phyloP scores from a whole-genome alignment of 805 yeast species.

The Ogataea zsoltii region DNA sequence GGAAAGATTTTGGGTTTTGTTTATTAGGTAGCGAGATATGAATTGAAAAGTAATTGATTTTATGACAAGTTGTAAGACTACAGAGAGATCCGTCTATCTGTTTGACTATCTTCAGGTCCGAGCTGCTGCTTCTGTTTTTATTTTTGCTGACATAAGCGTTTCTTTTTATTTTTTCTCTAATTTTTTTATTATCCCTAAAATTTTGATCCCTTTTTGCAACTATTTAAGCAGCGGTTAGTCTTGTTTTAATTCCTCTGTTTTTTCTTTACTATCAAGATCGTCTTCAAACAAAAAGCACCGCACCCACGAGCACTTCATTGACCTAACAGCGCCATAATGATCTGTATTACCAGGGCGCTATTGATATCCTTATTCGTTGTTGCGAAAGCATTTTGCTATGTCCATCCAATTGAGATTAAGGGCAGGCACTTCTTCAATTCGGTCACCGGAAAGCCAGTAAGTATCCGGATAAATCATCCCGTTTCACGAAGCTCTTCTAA shows the following conservation, averaged over 20 bases:
- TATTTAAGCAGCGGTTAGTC: slow-evolving; percentile 12
- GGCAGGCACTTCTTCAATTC: slow-evolving; percentile 78
- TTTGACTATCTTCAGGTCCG: too few species aligned
- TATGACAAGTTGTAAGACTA: not conserved
- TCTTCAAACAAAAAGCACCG: not conserved
- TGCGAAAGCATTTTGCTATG: slow-evolving; percentile 14
- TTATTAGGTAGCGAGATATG: slow-evolving; percentile 53
- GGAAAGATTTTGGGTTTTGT: slow-evolving; percentile 99
- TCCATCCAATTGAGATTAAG: slow-evolving; percentile 63
- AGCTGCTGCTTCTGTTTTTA: too few species aligned
- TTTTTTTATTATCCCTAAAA: not conserved
- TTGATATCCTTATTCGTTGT: slow-evolving; percentile 7
- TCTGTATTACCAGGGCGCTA: slow-evolving; percentile 5
- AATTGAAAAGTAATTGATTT: not conserved
- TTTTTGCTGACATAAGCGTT: too few species aligned
- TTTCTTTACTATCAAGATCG: not conserved
- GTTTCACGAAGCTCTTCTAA: not conserved
- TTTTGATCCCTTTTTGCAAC: not conserved
- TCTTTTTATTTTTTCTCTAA: too few species aligned
- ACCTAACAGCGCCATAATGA: not conserved
- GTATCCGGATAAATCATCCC: slow-evolving; percentile 17
- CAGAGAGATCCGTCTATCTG: too few species aligned
- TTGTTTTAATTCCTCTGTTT: slow-evolving; percentile 1
- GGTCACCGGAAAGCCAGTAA: slow-evolving; percentile 69
- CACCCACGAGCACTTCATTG: not conserved